Evolutionary conservation across 2,329 filamentous ascomycete genomes (phyloP).

Genomic region (Colletotrichum australisinense): DNA sequence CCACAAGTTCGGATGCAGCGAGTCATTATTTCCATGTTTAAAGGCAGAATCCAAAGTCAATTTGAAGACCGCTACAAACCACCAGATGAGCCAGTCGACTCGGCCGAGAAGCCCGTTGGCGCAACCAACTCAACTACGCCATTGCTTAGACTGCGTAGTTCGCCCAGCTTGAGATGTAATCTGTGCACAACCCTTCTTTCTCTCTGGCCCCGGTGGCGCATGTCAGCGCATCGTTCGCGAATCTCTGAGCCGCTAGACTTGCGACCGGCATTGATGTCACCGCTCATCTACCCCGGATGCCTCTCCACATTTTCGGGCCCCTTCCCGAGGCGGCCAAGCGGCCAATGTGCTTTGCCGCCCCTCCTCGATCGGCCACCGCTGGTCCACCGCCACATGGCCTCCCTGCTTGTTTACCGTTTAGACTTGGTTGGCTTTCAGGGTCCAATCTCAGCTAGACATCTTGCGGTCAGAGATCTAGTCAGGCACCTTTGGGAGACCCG

Average conservation of each 20-base stretch:
- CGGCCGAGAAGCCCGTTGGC: not conserved
- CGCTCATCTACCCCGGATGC: constrained; percentile 21
- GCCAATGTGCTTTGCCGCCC: constrained; percentile 33
- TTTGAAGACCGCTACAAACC: not conserved
- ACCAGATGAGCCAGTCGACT: not conserved
- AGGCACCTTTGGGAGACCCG: not conserved
- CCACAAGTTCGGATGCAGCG: constrained; percentile 3
- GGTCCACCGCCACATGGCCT: constrained; percentile 33
- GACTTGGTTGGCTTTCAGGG: constrained; percentile 17
- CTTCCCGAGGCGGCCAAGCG: constrained; percentile 34
- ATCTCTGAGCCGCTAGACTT: constrained; percentile 3
- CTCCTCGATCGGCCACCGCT: constrained; percentile 27
- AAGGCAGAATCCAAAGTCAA: not conserved
- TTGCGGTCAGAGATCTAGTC: constrained; percentile 11
- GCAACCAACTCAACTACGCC: not conserved
- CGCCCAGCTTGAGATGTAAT: not conserved
- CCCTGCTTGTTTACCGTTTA: constrained; percentile 16
- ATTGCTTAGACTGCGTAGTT: constrained; percentile 11
- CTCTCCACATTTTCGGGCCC: constrained; percentile 30
- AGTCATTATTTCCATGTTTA: not conserved
- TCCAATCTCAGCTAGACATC: constrained; percentile 3
- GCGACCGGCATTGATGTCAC: constrained; percentile 27
- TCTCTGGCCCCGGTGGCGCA: constrained; percentile 6
- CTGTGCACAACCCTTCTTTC: not conserved
- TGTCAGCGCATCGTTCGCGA: constrained; percentile 6